Evolutionary conservation across 768 basidiomycete genomes (phyloP), one percentile per base, ranked within the genome.

Genomic region (Russula olivacea): DNA sequence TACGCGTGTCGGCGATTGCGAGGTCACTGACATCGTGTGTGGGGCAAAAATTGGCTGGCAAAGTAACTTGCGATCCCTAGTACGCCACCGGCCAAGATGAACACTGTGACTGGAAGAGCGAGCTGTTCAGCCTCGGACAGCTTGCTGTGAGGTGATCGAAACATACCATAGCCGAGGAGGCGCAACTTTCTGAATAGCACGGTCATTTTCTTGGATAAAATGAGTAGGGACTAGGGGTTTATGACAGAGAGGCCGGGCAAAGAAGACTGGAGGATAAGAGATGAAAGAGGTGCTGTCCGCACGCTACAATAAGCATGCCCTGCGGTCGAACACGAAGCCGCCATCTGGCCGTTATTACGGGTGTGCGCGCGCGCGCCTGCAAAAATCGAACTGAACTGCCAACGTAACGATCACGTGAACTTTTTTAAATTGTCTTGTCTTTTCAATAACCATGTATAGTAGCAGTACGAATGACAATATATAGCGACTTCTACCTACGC

Each of bases 31-130:
- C 90, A 77, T 70, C 85, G 83, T 28, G 85, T 72, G 51, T 77
- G 72, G 0, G 90, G 87, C 32, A 90, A 76, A 73, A 91, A 91
- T 50, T 85, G 71, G 54, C 61, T 78, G 1, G 85, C 88, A 67
- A 91, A 83, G 72, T 89, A 82, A 14, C 81, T 83, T 3, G 84
- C 77, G 25, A 92, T 71, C 11, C 90, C 90, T 4, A 92, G 79
- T 41, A 89, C 85, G 32, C 80, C 77, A 15, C 77, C 77, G 19
- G 75, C 72, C 61, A 80, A 71, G 55, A 76, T 61, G 48, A 80
- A 71, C 32, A 78, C 71, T 38, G 68, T 63, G 38, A 75, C 79
- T 80, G 68, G 68, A 41, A 25, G 45, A 40, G n/a, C n/a, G n/a
- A n/a, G n/a, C n/a, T 53, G 32, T 14, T 40, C 9, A 53, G 41